Conservation (phyloP, 192 early-diverging fungal species). For the Coemansia erecta region DNA sequence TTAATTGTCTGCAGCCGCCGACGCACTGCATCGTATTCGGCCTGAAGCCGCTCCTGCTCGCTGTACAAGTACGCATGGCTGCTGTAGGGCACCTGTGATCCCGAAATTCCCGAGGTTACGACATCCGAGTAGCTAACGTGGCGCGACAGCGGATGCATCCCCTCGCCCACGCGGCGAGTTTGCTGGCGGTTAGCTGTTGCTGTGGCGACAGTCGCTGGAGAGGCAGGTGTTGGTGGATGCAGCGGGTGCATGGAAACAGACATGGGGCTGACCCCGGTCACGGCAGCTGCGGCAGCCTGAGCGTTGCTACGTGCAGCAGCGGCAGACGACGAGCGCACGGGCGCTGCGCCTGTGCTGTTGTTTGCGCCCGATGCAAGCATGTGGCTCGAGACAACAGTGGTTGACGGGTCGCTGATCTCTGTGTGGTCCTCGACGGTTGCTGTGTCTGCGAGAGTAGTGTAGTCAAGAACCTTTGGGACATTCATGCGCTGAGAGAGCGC, state of each 20-base stretch:
- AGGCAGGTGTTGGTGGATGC: constrained; percentile 9
- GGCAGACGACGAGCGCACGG: constrained; percentile 22
- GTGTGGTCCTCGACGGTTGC: constrained; percentile 20
- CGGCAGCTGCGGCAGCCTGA: constrained; percentile 41
- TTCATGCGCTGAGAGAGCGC: constrained; percentile 24
- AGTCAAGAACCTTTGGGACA: constrained; percentile 37
- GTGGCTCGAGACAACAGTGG: constrained; percentile 34
- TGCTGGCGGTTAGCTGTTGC: constrained; percentile 19
- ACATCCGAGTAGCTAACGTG: constrained; percentile 34
- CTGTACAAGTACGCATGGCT: constrained; percentile 45
- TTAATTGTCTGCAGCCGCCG: constrained; percentile 38
- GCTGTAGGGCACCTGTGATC: constrained; percentile 24
- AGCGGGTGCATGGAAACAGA: constrained; percentile 19
- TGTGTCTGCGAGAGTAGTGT: constrained; percentile 19
- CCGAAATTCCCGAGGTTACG: constrained; percentile 14
- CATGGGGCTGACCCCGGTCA: constrained; percentile 26
- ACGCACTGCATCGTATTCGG: constrained; percentile 33
- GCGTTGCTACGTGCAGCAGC: constrained; percentile 36
- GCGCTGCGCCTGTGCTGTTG: constrained; percentile 32
- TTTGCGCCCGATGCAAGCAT: constrained; percentile 48
- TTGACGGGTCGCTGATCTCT: constrained; percentile 44
- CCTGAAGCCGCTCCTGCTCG: constrained; percentile 48
- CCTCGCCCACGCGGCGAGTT: constrained; percentile 32
- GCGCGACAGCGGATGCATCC: constrained; percentile 38
- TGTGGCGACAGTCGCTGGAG: constrained; percentile 2